These are phyloP conservation scores for Cladosporium cucumerinum DNA, from an alignment of 2,329 filamentous ascomycete genomes.

Conservation along the genomic window DNA sequence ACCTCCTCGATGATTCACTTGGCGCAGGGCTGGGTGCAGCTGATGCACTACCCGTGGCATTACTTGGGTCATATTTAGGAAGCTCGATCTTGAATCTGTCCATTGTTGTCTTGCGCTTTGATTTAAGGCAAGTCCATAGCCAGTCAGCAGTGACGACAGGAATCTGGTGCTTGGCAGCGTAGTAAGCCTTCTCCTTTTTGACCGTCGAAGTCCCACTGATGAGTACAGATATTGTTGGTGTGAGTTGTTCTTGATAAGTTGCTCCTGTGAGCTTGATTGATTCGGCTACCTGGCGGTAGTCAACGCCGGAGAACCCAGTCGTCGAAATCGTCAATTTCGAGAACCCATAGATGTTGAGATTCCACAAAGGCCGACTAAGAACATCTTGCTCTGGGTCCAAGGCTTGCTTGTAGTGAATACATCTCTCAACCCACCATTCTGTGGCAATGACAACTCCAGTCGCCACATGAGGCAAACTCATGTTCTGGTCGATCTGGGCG, in stretches of 20 bases:
- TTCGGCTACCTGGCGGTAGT: constrained; percentile 80
- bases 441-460: constrained; percentile 58
- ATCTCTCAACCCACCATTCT: constrained; percentile 91
- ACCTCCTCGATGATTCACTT: constrained; percentile 8
- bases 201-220: constrained; percentile 54
- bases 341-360: constrained; percentile 53
- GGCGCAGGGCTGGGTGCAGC: constrained; percentile 19
- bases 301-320: constrained; percentile 78
- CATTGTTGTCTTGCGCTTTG: constrained; percentile 48
- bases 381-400: constrained; percentile 67
- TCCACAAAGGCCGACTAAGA: constrained; percentile 72
- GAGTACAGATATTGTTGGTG: constrained; percentile 68
- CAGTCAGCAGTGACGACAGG: constrained; percentile 78
- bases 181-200: constrained; percentile 72
- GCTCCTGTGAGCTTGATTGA: constrained; percentile 69
- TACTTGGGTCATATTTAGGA: constrained; percentile 20
- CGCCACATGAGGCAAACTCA: constrained; percentile 26
- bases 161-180: constrained; percentile 70
- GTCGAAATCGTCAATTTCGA: constrained; percentile 58
- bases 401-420: constrained; percentile 71
- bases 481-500: constrained; percentile 28
- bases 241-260: constrained; percentile 74
- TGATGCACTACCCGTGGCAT: constrained; percentile 16
- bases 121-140: constrained; percentile 76
- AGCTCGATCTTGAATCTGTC: constrained; percentile 32